phyloP scores from a whole-genome alignment of 345 rosid genomes.

The Theobroma cacao region DNA sequence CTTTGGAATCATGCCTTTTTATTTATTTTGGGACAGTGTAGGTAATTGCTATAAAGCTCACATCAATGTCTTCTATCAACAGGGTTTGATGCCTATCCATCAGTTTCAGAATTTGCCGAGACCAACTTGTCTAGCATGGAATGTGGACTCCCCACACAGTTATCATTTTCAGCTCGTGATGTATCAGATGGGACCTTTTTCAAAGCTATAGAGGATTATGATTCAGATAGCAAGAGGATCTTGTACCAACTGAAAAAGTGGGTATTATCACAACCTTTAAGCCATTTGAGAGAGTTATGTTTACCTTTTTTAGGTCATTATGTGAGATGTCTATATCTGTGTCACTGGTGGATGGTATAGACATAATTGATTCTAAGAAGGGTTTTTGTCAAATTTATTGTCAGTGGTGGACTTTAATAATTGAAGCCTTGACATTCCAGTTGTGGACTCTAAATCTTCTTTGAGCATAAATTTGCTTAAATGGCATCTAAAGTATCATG shows the following conservation, averaged over 20 bases:
- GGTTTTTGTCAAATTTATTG: neutral
- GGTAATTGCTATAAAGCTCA: slow-evolving; percentile 16
- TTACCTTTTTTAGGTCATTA: neutral
- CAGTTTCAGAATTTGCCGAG: slow-evolving; percentile 52
- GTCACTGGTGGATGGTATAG: neutral
- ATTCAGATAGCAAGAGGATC: slow-evolving; percentile 88
- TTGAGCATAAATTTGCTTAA: slow-evolving; percentile 6
- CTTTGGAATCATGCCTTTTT: slow-evolving; percentile 8
- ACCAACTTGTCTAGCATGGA: slow-evolving; percentile 75
- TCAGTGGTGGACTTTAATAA: neutral
- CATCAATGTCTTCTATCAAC: slow-evolving; percentile 26
- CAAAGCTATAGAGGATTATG: slow-evolving; percentile 92
- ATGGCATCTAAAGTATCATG: neutral
- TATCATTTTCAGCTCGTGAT: slow-evolving; percentile 97
- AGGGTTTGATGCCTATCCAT: slow-evolving; percentile 69
- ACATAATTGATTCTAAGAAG: neutral
- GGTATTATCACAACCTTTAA: slow-evolving; percentile 18
- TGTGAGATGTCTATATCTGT: neutral
- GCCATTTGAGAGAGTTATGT: neutral
- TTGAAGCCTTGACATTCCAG: neutral
- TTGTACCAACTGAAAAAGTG: slow-evolving; percentile 78
- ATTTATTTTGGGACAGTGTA: slow-evolving; percentile 10
- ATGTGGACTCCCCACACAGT: slow-evolving; percentile 84
- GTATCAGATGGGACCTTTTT: slow-evolving; percentile 93
- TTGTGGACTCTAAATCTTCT: neutral